Percentiles rank a stretch among this genome's conserved stretches.
Conservation (phyloP, 257 asterid genomes). For the Verbena officinalis region DNA sequence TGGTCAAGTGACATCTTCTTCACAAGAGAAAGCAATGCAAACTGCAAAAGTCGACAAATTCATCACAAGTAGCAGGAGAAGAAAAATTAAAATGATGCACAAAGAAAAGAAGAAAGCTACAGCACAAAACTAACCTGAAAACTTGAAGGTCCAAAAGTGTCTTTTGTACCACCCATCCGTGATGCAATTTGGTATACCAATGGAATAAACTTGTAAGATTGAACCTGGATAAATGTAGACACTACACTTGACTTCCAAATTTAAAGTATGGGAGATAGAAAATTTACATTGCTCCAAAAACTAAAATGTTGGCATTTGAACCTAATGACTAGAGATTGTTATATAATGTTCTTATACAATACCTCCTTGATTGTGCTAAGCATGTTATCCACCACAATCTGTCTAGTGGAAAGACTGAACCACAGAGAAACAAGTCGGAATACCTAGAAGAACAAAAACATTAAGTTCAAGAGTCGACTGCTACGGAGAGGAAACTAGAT, state of each 20-base stretch:
- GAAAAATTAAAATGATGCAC: background rate
- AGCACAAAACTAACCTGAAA: slow-evolving; percentile 69
- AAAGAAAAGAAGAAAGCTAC: slow-evolving; percentile 10
- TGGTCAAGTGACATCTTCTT: slow-evolving; percentile 93
- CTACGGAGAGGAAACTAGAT: slow-evolving; percentile 14
- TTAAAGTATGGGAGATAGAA: slow-evolving; percentile 13
- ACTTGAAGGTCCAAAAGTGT: slow-evolving; percentile 64
- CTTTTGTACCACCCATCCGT: slow-evolving; percentile 85
- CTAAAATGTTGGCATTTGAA: slow-evolving; percentile 13
- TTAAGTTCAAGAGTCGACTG: slow-evolving; percentile 6
- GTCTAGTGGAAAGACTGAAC: slow-evolving; percentile 81
- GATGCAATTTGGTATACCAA: slow-evolving; percentile 97
- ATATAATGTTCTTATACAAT: too few species aligned
- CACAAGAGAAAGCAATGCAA: slow-evolving; percentile 87
- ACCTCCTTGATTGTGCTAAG: slow-evolving; percentile 79
- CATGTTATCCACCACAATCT: slow-evolving; percentile 77
- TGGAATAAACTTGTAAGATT: slow-evolving; percentile 84
- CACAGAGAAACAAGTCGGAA: slow-evolving; percentile 96
- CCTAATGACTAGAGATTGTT: slow-evolving; percentile 16
- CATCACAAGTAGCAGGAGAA: background rate
- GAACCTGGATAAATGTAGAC: slow-evolving; percentile 60
- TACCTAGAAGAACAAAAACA: slow-evolving; percentile 53
- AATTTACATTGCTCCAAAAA: slow-evolving; percentile 12
- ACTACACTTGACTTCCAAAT: slow-evolving; percentile 22
- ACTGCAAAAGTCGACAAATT: slow-evolving; percentile 52